Evolutionary conservation across 163 green algal species (phyloP).

Genomic region (Chloromonas sp.): DNA sequence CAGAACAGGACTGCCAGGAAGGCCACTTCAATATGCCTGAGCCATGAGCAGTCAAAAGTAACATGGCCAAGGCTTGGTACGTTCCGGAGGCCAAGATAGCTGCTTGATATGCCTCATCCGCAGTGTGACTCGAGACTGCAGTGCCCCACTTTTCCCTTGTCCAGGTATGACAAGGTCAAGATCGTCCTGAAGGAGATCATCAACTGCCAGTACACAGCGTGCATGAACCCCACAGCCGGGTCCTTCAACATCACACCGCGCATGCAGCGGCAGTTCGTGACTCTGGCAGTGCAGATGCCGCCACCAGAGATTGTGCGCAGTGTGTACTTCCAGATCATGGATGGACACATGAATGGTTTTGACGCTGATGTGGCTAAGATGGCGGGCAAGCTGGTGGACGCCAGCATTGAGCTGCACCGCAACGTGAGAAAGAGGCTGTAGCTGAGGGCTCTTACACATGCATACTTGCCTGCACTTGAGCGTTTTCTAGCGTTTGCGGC

Average conservation of each 20-base stretch:
- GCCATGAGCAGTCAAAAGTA: too few relatives aligned
- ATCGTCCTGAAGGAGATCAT: slow-evolving; percentile 83
- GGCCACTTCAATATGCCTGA: too few relatives aligned
- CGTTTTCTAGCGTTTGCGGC: too few relatives aligned
- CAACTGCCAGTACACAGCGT: slow-evolving; percentile 74
- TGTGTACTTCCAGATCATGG: slow-evolving; percentile 69
- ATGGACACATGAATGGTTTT: slow-evolving; percentile 70
- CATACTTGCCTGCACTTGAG: too few relatives aligned
- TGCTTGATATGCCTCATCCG: too few relatives aligned
- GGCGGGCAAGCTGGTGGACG: slow-evolving; percentile 62
- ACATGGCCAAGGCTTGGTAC: too few relatives aligned
- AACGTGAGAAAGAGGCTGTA: slow-evolving; percentile 33
- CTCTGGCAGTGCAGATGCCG: slow-evolving; percentile 85
- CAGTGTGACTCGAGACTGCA: background rate
- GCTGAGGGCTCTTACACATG: too few relatives aligned
- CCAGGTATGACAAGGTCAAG: slow-evolving; percentile 76
- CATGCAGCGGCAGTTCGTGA: slow-evolving; percentile 92
- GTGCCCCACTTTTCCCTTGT: background rate
- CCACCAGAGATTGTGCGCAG: slow-evolving; percentile 62
- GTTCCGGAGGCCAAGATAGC: too few relatives aligned
- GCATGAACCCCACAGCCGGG: slow-evolving; percentile 88
- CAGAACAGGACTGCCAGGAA: too few relatives aligned
- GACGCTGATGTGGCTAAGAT: slow-evolving; percentile 59
- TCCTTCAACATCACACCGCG: slow-evolving; percentile 87
- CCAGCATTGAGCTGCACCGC: slow-evolving; percentile 77